Base-by-base conservation (phyloP, 2,329 filamentous ascomycete genomes). In the Penicillium sclerotiorum region DNA sequence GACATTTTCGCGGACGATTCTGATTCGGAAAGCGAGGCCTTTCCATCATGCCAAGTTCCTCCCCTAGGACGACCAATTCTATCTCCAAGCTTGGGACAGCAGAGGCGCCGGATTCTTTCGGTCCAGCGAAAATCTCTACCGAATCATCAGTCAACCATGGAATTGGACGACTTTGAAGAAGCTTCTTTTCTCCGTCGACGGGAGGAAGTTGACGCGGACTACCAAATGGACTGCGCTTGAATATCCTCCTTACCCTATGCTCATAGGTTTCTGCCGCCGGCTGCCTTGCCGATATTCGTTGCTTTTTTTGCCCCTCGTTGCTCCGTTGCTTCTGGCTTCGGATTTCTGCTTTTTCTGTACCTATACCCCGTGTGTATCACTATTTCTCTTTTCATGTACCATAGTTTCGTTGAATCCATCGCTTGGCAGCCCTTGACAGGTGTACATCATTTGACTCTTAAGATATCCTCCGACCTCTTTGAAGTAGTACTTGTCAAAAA, bases 151-250 rank as follows among this genome's bases (percentile, higher is more conserved):
- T 27, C 44, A 7, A 49, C 37, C 54, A 68, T 66, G 69, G 67
- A 71, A 37, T 45, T 70, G 8, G 67, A 70, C 47, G 74, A 76
- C 57, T 77, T 78, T 57, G 75, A 72, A 37, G 75, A 78, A 40
- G 72, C 75, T 5, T 47, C 64, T 3, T 78, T 78, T 51, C 60
- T 78, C 45, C 64, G 70, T 35, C 63, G 68, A 46, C 67, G 67
- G 32, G 73, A 75, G 37, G 74, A 77, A 49, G 59, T 73, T 45
- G 60, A 66, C 64, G 49, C 56, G 52, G 57, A 71, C 37, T 64
- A 65, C 12, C 45, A 68, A 54, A 70, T 71, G 71, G 59, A 70
- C 57, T 72, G 59, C 39, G 64, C 63, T 49, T 72, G 45, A 59
- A 45, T 32, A 28, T 28, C 25, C 12, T n/a, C n/a, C n/a, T n/a